These are phyloP conservation scores for Cornus florida DNA, from an alignment of 148 eudicot species.

Conservation along the genomic window DNA sequence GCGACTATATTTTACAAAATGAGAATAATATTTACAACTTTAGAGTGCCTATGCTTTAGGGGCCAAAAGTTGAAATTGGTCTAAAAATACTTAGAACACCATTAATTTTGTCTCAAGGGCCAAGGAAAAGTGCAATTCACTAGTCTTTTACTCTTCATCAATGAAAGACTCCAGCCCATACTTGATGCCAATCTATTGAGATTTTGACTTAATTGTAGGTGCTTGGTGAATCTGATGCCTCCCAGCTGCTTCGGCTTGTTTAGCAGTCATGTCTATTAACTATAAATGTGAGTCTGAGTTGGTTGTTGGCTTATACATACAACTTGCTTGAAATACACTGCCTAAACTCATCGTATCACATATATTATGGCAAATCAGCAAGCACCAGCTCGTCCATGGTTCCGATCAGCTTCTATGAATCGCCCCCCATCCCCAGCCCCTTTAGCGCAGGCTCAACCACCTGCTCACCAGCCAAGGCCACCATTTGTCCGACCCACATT, in stretches of 20 bases:
- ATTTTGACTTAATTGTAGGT: slow-evolving; percentile 18
- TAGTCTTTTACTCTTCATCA: not conserved
- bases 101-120: not conserved
- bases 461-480: slow-evolving; percentile 14
- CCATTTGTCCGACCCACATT: slow-evolving; percentile 23
- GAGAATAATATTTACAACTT: not conserved
- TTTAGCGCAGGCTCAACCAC: slow-evolving; percentile 31
- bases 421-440: slow-evolving; percentile 17
- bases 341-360: not conserved
- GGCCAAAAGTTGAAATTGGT: not conserved
- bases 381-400: slow-evolving; percentile 49
- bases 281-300: slow-evolving; percentile 26
- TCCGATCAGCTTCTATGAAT: slow-evolving; percentile 31
- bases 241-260: not conserved
- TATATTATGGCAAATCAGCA: slow-evolving; percentile 44
- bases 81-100: not conserved
- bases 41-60: not conserved
- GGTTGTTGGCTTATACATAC: not conserved
- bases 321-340: not conserved
- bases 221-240: slow-evolving; percentile 48
- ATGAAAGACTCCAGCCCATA: not conserved
- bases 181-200: slow-evolving; percentile 41
- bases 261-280: not conserved
- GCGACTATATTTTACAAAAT: not conserved
- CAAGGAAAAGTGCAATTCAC: not conserved